Conservation (phyloP, 1,284 basidiomycete genomes). For the Sanghuangporus sanghuang region DNA sequence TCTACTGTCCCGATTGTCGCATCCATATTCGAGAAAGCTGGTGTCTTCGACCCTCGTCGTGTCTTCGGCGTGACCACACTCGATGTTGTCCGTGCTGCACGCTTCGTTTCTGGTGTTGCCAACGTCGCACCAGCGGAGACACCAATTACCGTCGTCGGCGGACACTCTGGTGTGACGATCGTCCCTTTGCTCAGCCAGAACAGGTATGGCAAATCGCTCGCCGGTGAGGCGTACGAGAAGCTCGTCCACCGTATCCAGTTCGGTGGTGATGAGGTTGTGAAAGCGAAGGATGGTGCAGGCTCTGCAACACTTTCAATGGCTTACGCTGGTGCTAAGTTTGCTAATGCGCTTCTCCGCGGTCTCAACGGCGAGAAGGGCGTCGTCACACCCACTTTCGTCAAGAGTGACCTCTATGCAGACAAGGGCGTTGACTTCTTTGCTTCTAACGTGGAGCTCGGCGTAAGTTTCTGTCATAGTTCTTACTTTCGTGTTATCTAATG, state of each 20-base stretch:
- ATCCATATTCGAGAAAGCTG: slow-evolving; percentile 87
- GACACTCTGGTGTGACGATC: slow-evolving; percentile 95
- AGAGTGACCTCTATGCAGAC: slow-evolving; percentile 78
- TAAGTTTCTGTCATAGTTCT: slow-evolving; percentile 37
- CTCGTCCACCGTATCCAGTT: slow-evolving; percentile 87
- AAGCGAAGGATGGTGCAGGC: slow-evolving; percentile 87
- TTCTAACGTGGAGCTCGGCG: slow-evolving; percentile 85
- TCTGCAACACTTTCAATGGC: slow-evolving; percentile 92
- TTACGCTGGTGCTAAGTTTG: slow-evolving; percentile 89
- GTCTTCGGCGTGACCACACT: slow-evolving; percentile 93
- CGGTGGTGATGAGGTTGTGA: slow-evolving; percentile 89
- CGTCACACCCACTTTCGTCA: slow-evolving; percentile 83
- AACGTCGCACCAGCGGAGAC: slow-evolving; percentile 65
- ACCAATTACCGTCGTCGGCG: slow-evolving; percentile 86
- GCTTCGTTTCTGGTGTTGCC: slow-evolving; percentile 80
- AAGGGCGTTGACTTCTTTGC: slow-evolving; percentile 90
- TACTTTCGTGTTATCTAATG: not conserved
- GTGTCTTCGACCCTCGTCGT: slow-evolving; percentile 83
- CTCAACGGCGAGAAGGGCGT: slow-evolving; percentile 85
- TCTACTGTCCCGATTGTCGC: slow-evolving; percentile 98
- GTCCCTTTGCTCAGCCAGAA: slow-evolving; percentile 91
- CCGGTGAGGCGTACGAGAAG: slow-evolving; percentile 62
- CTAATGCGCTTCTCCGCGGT: slow-evolving; percentile 77
- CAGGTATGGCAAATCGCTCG: slow-evolving; percentile 53
- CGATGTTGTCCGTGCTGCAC: slow-evolving; percentile 93